Percentiles rank a stretch among this genome's conserved stretches.
These are phyloP conservation scores for Striga asiatica DNA, from an alignment of 257 asterid species.

Conservation along the genomic window DNA sequence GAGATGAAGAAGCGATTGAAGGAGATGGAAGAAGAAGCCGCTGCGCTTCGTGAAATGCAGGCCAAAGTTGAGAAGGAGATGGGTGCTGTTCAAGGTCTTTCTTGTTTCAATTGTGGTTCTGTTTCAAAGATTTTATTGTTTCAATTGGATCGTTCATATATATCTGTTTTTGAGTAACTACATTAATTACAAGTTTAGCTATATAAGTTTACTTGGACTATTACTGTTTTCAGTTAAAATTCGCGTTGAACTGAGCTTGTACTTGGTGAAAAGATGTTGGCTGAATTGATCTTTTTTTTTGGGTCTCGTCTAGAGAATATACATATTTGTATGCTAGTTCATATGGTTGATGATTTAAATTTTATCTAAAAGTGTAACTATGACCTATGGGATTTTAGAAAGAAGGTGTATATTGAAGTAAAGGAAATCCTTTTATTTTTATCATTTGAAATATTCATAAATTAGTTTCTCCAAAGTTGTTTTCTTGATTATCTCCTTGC, in stretches of 20 bases:
- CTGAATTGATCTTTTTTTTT: background rate
- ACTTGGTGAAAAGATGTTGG: background rate
- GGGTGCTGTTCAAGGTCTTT: conserved; percentile 50
- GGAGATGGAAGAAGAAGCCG: conserved; percentile 67
- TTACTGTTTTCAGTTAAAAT: background rate
- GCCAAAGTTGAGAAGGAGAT: conserved; percentile 65
- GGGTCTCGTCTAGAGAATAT: background rate
- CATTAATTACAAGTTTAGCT: background rate
- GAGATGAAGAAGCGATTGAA: conserved; percentile 64
- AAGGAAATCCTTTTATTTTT: no score
- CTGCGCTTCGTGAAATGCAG: conserved; percentile 61
- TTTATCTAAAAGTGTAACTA: no score
- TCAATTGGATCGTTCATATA: background rate
- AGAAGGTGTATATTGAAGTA: no score
- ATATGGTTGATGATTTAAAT: background rate
- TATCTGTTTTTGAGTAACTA: no score
- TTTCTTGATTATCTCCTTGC: no score
- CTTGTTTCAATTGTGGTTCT: background rate
- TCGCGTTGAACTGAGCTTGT: no score
- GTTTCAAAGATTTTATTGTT: background rate
- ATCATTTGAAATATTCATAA: no score
- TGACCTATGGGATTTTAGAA: no score
- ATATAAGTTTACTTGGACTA: background rate
- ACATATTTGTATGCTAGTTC: background rate
- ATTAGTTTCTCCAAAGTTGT: no score